Base-by-base conservation (phyloP, 1,139 yeast genomes). In the Candida sp. region DNA sequence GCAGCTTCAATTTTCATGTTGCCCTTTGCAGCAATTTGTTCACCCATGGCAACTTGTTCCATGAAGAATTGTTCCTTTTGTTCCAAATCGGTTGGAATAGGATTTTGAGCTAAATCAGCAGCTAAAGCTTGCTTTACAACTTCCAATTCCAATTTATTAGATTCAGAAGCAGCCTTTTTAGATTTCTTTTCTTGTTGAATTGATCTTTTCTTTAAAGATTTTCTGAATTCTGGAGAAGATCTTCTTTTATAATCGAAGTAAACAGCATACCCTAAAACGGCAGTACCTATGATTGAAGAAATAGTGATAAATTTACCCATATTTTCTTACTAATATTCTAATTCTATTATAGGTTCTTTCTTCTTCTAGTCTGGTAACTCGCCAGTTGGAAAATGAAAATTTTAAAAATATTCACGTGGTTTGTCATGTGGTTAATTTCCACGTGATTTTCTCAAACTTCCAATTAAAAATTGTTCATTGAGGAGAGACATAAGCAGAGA, bases 241-340 rank as follows among this genome's bases (percentile, higher is more conserved):
- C 98, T 87, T 70, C 99, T 88, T 68, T 78, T 79, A 74, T 90
- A 87, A 69, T 93, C 99, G 60, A 93, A 93, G 73, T 88, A 93
- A 39, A 82, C 73, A 46, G 95, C 89, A 66, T 93, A 93, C 15
- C 90, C 91, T 43, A 84, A 71, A 46, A 70, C 52, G 21, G 82
- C 77, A 41, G 84, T 75, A 34, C 82, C 74, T 33, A 77, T 78
- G 36, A 82, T 69, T 36, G 81, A 71, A 32, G 82, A 71, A 46
- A 81, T 62, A 35, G 81, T 60, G 33, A 79, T 64, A n/a, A 68
- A 57, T 54, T 58, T 71, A 55, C 66, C 66, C 77, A 71, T 73
- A 23, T 12, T 34, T 6, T 43, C 54, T 45, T 21, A 5, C 35
- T 5, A 4, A 33, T 12, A 12, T 5, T 11, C 35, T 33, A 8